Evolutionary conservation across 768 basidiomycete genomes (phyloP), one percentile per base, ranked within the genome.

Genomic region (Xerocomus brunneocitrinus): DNA sequence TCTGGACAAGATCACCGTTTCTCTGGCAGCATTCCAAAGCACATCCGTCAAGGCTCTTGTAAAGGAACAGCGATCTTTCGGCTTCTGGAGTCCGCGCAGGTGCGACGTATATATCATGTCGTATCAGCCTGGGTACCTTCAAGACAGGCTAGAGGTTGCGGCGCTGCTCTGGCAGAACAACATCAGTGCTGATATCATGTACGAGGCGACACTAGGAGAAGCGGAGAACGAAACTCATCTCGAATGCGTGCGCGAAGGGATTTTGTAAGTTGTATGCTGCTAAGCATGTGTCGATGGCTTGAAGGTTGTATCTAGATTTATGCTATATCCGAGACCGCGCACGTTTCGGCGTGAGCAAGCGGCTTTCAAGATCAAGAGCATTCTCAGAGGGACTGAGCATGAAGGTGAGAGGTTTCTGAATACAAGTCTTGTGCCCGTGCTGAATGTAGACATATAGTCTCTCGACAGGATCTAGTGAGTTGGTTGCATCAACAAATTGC

Each of bases 91-190:
- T 67, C 91, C 91, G n/a, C 79, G 90, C 14, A 76, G 89, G 36
- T 92, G 91, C 59, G 91, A 93, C 58, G 91, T 93, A 10, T 93
- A 92, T 57, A 77, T 93, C 12, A 81, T 91, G 27, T 89, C 89
- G 0, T 89, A 85, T 55, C 83, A 88, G 56, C 74, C 82, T 8
- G 90, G 91, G 9, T 78, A 84, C 62, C 72, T 93, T 34, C 81
- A 84, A 56, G 91, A 91, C 48, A 78, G 91, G 40, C 76, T 93
- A 16, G 88, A 92, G 60, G 79, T 91, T 2, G 87, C 83, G 12
- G 74, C 88, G 0, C 79, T 85, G 47, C 71, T 93, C 32, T 93
- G 91, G 91, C 78, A 83, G 61, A 76, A 91, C 60, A 82, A 81
- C 47, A 91, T 92, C 65, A 91, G 89, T 58, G 85, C 89, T 0